Evolutionary conservation across 352 stramenopile genomes (phyloP), one percentile per base, ranked within the genome.

Genomic region (Globisporangium orthogonon): DNA sequence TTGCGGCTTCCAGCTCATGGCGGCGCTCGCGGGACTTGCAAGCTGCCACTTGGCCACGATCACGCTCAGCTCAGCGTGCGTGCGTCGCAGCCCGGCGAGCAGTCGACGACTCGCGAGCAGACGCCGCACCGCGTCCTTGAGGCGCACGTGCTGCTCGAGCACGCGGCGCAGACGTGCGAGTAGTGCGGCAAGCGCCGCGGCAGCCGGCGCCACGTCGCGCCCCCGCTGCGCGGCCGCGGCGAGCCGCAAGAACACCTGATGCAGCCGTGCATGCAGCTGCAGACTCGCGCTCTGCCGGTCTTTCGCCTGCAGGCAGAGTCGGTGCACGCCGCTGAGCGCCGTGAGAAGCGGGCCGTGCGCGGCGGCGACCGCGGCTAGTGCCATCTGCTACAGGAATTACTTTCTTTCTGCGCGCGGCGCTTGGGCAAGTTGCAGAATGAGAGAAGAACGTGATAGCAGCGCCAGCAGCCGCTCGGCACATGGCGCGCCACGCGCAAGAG

Each of bases 1-100:
- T 44, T 87, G 75, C 41, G 65, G 57, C 48, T 81, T 76, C 72
- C 73, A 85, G 29, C 64, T 62, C 35, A 83, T 61, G 41, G 80
- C 47, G 9, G 63, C 30, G 49, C 70, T 78, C 0, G 50, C 57
- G 4, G 61, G 39, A 29, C 65, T 74, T 15, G 68, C 63, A 11
- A 83, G 53, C 4, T 60, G 45, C 39, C 61, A 67, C n/a, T 66
- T 54, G 15, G 60, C 52, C 17, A 83, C 43, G 14, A 85, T 29
- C 14, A 56, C 56, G 37, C 71, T 79, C 7, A 85, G 47, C n/a
- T 80, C 70, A 9, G 66, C 52, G 52, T 85, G 70, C 28, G 81
- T 62, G 23, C 64, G 55, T 4, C 60, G 62, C 18, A 85, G 46
- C 3, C 58, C 59, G 2, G 70, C 74, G 35, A 85, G 60, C 6